phyloP scores from a whole-genome alignment of 176 grass and related monocot genomes.

The Cenchrus americanus region DNA sequence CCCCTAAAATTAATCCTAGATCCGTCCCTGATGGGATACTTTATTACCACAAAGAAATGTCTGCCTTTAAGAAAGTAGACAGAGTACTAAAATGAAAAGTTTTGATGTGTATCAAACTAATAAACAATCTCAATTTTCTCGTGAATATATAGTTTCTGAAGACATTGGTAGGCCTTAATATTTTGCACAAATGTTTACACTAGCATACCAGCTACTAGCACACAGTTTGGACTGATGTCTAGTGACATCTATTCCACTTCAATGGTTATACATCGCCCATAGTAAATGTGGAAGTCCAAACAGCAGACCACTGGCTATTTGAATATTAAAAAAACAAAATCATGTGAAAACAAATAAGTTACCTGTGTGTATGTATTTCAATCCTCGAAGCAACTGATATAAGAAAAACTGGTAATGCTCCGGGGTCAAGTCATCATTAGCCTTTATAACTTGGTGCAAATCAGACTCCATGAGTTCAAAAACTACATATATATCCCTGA shows the following conservation, averaged over 20 bases:
- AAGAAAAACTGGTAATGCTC: conserved; percentile 98
- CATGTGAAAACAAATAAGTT: conserved; percentile 50
- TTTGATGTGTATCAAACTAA: neutral
- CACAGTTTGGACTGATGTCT: neutral
- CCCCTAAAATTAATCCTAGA: too few relatives aligned
- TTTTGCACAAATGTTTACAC: neutral
- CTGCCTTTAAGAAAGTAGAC: neutral
- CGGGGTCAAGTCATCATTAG: conserved; percentile 89
- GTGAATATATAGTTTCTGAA: neutral
- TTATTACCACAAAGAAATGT: neutral
- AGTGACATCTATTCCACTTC: neutral
- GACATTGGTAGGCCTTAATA: neutral
- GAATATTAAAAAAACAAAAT: conserved; percentile 24
- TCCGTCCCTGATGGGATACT: neutral
- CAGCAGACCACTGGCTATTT: neutral
- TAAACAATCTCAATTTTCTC: neutral
- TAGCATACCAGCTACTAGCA: conserved; percentile 20
- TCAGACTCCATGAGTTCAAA: conserved; percentile 99
- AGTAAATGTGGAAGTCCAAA: neutral
- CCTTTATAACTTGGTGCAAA: conserved; percentile 98
- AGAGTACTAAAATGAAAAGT: neutral
- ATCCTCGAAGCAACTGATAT: conserved; percentile 86
- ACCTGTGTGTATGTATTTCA: conserved; percentile 99
- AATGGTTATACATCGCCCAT: conserved; percentile 11
- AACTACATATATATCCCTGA: conserved; percentile 97